Evolutionary conservation across 495 filamentous ascomycete genomes (phyloP).

Genomic region (Cryomyces minteri): DNA sequence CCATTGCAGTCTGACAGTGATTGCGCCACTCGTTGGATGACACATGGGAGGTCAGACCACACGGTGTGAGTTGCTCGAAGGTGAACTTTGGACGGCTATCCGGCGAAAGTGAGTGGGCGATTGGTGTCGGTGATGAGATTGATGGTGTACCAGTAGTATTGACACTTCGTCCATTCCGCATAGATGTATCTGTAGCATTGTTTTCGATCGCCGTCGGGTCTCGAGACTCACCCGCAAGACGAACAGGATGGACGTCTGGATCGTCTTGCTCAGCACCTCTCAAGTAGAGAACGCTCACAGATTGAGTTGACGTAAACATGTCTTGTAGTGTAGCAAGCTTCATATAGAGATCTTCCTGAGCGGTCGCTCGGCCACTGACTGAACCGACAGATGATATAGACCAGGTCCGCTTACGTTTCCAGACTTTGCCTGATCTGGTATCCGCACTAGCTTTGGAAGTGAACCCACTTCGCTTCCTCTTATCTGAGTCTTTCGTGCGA

Average conservation of each 20-base stretch:
- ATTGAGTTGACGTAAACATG: conserved; percentile 86
- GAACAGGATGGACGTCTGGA: conserved; percentile 71
- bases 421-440: conserved; percentile 50
- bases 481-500: conserved; percentile 74
- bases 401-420: conserved; percentile 88
- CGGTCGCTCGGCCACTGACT: conserved; percentile 34
- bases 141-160: conserved; percentile 28
- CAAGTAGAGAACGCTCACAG: conserved; percentile 69
- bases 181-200: conserved; percentile 30
- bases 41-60: conserved; percentile 13
- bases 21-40: conserved; percentile 33
- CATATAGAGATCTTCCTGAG: conserved; percentile 76
- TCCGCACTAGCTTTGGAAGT: conserved; percentile 28
- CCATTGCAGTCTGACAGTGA: conserved; percentile 29
- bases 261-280: conserved; percentile 74
- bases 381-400: conserved; percentile 83
- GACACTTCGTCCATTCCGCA: conserved; percentile 37
- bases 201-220: conserved; percentile 38
- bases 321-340: conserved; percentile 76
- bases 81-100: conserved; percentile 14
- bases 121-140: conserved; percentile 21
- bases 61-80: conserved; percentile 17
- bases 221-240: conserved; percentile 46
- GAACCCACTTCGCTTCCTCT: conserved; percentile 58
- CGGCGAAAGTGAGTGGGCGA: conserved; percentile 13